Evolutionary conservation across 1,139 yeast species (phyloP).

Genomic region (Suhomyces kunorum): DNA sequence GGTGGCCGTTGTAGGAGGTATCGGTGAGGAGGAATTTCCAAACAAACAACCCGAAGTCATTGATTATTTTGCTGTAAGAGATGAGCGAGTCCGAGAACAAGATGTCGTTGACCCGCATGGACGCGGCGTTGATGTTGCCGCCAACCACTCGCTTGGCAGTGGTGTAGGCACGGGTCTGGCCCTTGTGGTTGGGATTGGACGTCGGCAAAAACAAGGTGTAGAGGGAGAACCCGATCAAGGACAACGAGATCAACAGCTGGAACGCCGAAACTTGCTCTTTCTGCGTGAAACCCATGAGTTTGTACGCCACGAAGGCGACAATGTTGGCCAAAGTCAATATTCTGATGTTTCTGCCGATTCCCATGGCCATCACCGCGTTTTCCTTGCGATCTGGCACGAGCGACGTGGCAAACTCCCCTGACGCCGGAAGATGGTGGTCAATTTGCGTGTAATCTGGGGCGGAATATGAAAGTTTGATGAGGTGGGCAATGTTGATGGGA

Average conservation of each 20-base stretch:
- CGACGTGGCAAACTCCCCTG: constrained; percentile 40
- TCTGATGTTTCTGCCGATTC: constrained; percentile 35
- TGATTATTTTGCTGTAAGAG: constrained; percentile 72
- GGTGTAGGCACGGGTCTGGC: constrained; percentile 46
- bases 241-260: constrained; percentile 11
- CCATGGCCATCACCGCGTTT: constrained; percentile 33
- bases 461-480: constrained; percentile 41
- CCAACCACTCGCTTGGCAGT: constrained; percentile 54
- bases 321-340: constrained; percentile 24
- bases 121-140: constrained; percentile 56
- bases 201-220: constrained; percentile 16
- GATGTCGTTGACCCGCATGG: constrained; percentile 74
- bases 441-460: constrained; percentile 39
- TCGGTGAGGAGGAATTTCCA: constrained; percentile 36
- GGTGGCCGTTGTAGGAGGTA: constrained; percentile 27
- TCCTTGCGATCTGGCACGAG: constrained; percentile 35
- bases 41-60: constrained; percentile 59
- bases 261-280: not conserved
- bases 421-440: constrained; percentile 19
- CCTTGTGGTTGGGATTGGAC: constrained; percentile 21
- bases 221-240: constrained; percentile 13
- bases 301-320: constrained; percentile 26
- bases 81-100: constrained; percentile 78
- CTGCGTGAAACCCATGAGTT: constrained; percentile 18
- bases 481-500: constrained; percentile 36